Evolutionary conservation across 345 rosid genomes (phyloP).

Genomic region (Eucalyptus pauciflora): DNA sequence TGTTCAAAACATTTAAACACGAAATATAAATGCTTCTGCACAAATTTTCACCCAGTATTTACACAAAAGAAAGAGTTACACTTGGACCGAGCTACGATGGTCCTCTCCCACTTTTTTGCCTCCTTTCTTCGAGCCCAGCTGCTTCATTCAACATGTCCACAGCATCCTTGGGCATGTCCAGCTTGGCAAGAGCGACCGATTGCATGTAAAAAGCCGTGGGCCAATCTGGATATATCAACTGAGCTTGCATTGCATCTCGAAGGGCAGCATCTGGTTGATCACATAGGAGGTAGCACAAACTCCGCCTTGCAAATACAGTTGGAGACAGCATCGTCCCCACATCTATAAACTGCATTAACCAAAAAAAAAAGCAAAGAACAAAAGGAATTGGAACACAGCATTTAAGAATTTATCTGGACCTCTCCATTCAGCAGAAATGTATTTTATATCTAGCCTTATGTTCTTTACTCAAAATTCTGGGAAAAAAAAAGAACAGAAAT

Average conservation of each 20-base stretch:
- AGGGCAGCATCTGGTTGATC: conserved; percentile 90
- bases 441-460: background rate
- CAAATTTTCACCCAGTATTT: background rate
- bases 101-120: conserved; percentile 55
- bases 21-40: background rate
- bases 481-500: background rate
- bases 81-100: conserved; percentile 6
- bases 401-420: background rate
- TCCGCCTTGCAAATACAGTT: conserved; percentile 84
- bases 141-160: conserved; percentile 96
- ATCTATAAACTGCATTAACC: conserved; percentile 56
- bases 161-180: conserved; percentile 91
- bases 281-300: conserved; percentile 76
- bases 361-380: background rate
- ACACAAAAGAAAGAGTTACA: background rate
- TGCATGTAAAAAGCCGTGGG: conserved; percentile 96
- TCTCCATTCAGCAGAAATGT: background rate
- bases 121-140: conserved; percentile 77
- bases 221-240: conserved; percentile 78
- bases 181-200: conserved; percentile 90
- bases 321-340: conserved; percentile 88
- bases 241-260: conserved; percentile 97
- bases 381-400: background rate
- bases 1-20: background rate
- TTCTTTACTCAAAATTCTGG: background rate